These are phyloP conservation scores for Psophocarpus tetragonolobus DNA, from an alignment of 306 rosid genomes.

Conservation along the genomic window DNA sequence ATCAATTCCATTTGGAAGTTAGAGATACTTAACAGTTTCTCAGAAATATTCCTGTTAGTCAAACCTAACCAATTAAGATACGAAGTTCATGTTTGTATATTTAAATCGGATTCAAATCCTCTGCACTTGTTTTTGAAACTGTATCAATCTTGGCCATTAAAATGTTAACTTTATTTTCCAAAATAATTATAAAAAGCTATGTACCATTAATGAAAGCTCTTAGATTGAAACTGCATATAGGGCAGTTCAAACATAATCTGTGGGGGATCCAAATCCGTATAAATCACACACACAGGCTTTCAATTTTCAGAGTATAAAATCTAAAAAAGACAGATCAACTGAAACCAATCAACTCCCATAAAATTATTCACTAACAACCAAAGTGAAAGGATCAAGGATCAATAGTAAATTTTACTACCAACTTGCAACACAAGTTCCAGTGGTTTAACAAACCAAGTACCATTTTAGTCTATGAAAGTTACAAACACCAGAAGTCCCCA, in stretches of 20 bases:
- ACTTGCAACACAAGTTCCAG: neutral
- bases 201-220: too few species aligned
- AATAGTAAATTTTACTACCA: neutral
- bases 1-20: neutral
- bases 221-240: too few species aligned
- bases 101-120: too few species aligned
- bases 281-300: neutral
- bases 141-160: too few species aligned
- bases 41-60: slow-evolving; percentile 40
- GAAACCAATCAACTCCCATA: slow-evolving; percentile 42
- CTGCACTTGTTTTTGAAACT: too few species aligned
- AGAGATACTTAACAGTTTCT: slow-evolving; percentile 40
- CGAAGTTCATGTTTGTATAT: neutral
- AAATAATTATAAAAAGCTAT: too few species aligned
- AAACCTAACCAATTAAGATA: neutral
- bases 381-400: slow-evolving; percentile 52
- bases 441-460: too few species aligned
- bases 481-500: too few species aligned
- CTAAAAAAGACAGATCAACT: slow-evolving; percentile 25
- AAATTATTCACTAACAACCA: slow-evolving; percentile 48
- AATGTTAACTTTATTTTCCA: too few species aligned
- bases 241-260: too few species aligned
- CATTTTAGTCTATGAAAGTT: too few species aligned
- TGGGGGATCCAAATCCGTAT: too few species aligned
- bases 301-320: neutral